These are phyloP conservation scores for Thielaviopsis populi DNA, from an alignment of 2,329 filamentous ascomycete species.

Conservation along the genomic window DNA sequence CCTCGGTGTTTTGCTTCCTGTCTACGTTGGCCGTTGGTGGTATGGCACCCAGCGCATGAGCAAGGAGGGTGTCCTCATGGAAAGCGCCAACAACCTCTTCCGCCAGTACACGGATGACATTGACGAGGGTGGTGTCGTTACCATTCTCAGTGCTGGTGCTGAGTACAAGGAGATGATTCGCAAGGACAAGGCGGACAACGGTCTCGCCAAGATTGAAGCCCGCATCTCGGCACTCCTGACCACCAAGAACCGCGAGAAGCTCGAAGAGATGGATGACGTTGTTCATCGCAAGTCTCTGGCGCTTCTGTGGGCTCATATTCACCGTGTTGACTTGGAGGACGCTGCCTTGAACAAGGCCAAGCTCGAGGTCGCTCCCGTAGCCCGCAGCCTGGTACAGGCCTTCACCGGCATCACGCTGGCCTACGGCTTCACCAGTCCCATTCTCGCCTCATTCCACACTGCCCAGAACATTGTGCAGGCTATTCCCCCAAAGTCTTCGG, in stretches of 20 bases:
- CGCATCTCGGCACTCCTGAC: slow-evolving; percentile 52
- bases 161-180: slow-evolving; percentile 68
- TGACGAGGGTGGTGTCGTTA: slow-evolving; percentile 63
- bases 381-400: slow-evolving; percentile 69
- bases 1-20: slow-evolving; percentile 80
- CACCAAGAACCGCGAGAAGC: slow-evolving; percentile 56
- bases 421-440: slow-evolving; percentile 68
- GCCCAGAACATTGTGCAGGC: slow-evolving; percentile 86
- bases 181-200: slow-evolving; percentile 64
- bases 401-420: slow-evolving; percentile 78
- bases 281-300: slow-evolving; percentile 73
- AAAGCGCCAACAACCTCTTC: slow-evolving; percentile 90
- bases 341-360: slow-evolving; percentile 66
- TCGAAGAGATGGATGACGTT: slow-evolving; percentile 68
- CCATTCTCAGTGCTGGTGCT: slow-evolving; percentile 67
- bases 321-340: slow-evolving; percentile 73
- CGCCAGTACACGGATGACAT: slow-evolving; percentile 79
- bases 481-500: slow-evolving; percentile 64
- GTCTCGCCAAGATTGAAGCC: slow-evolving; percentile 70
- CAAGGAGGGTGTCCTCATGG: slow-evolving; percentile 82
- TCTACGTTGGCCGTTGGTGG: slow-evolving; percentile 95
- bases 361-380: slow-evolving; percentile 76
- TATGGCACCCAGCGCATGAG: slow-evolving; percentile 89
- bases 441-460: slow-evolving; percentile 66
- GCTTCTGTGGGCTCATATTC: slow-evolving; percentile 88